Conservation (phyloP, 2,329 filamentous ascomycete genomes). For the Pyrenophora graminea region DNA sequence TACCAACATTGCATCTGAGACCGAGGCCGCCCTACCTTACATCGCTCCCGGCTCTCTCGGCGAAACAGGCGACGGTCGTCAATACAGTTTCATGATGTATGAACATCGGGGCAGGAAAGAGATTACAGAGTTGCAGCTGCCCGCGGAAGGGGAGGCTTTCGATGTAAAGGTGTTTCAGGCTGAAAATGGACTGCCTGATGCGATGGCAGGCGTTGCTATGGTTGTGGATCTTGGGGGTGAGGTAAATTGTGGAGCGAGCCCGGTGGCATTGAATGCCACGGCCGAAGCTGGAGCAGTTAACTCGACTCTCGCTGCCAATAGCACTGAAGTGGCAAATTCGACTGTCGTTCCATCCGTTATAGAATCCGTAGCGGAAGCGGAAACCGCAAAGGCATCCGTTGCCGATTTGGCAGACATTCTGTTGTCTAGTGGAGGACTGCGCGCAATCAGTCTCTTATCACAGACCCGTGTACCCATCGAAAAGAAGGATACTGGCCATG, state of each 20-base stretch:
- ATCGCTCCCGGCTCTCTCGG: conserved; percentile 37
- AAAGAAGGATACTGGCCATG: conserved; percentile 7
- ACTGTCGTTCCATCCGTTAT: no score
- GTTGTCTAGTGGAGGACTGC: no score
- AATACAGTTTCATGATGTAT: conserved; percentile 43
- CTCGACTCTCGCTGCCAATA: no score
- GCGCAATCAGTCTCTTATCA: no score
- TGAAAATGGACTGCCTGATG: conserved; percentile 35
- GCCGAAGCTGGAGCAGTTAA: no score
- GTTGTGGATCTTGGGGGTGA: conserved; percentile 38
- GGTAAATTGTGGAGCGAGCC: conserved; percentile 18
- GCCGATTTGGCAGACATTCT: no score
- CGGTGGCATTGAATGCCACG: not conserved
- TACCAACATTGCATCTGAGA: conserved; percentile 30
- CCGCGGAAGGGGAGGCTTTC: conserved; percentile 31
- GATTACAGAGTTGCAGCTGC: conserved; percentile 30
- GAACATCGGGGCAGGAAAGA: conserved; percentile 29
- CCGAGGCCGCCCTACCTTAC: conserved; percentile 29
- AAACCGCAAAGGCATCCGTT: no score
- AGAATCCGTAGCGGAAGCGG: no score
- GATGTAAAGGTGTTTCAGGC: conserved; percentile 35
- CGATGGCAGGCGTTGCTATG: conserved; percentile 40
- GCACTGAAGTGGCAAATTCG: not conserved
- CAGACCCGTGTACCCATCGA: not conserved
- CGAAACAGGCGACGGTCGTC: conserved; percentile 36